Evolutionary conservation across 1,139 yeast species (phyloP).

Genomic region (Tardiomyces digboiensis): DNA sequence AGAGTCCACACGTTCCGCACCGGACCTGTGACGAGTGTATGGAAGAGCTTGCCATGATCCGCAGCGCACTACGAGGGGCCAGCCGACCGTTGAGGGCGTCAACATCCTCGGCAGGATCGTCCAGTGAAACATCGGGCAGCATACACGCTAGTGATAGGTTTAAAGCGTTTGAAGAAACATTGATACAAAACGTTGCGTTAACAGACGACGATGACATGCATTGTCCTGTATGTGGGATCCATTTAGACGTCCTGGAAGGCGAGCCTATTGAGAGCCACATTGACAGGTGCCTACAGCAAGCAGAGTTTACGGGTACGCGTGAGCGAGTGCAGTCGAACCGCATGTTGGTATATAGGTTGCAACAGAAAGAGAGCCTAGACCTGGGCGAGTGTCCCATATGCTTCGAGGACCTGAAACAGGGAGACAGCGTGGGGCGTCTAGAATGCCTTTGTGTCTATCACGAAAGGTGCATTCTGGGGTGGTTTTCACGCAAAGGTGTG

Average conservation of each 20-base stretch:
- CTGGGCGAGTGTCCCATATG: conserved; percentile 81
- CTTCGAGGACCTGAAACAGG: conserved; percentile 76
- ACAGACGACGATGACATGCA: conserved; percentile 30
- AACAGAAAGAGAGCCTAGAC: conserved; percentile 28
- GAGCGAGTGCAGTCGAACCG: conserved; percentile 39
- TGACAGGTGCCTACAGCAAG: conserved; percentile 52
- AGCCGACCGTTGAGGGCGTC: conserved; percentile 1
- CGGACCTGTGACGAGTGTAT: conserved; percentile 70
- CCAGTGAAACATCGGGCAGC: conserved; percentile 1
- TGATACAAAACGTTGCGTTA: conserved; percentile 21
- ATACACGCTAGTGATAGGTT: not conserved
- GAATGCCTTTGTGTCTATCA: conserved; percentile 96
- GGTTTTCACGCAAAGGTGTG: conserved; percentile 82
- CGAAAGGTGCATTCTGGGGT: conserved; percentile 76
- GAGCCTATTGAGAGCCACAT: conserved; percentile 57
- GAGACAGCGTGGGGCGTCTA: conserved; percentile 82
- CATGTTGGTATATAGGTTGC: conserved; percentile 77
- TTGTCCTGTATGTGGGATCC: conserved; percentile 47
- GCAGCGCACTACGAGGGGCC: conserved; percentile 24
- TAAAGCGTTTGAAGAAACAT: conserved; percentile 11
- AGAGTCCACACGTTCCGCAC: conserved; percentile 41
- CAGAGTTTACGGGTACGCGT: conserved; percentile 60
- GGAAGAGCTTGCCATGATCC: conserved; percentile 49
- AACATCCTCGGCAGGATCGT: not conserved
- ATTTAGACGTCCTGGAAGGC: conserved; percentile 30